phyloP scores from a whole-genome alignment of 2,329 filamentous ascomycete genomes.

The Sordariomycetes sp. region DNA sequence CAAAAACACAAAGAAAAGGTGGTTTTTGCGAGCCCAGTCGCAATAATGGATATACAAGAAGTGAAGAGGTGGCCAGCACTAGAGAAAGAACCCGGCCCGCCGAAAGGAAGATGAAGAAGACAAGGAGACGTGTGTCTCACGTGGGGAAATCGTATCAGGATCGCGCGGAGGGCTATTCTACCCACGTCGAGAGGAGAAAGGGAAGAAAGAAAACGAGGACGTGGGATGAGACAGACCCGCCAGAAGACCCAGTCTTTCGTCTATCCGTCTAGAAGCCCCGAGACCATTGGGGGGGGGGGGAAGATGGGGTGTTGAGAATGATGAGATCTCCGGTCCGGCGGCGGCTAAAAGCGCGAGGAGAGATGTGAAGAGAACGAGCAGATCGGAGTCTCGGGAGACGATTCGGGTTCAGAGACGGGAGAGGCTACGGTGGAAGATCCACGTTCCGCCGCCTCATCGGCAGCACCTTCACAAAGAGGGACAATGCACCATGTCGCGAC shows the following conservation, averaged over 20 bases:
- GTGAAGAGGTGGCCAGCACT: background rate
- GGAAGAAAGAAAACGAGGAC: background rate
- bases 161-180: too few relatives aligned
- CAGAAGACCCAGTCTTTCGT: background rate
- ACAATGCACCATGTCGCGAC: background rate
- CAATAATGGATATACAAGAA: conserved; percentile 8
- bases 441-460: conserved; percentile 5
- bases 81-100: background rate
- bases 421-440: conserved; percentile 1
- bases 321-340: background rate
- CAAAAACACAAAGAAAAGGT: too few relatives aligned
- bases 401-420: background rate
- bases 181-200: background rate
- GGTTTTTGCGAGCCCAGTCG: conserved; percentile 28
- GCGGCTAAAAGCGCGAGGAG: conserved; percentile 4
- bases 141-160: conserved; percentile 1
- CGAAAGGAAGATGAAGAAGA: background rate
- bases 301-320: background rate
- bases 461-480: background rate
- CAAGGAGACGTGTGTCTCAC: background rate
- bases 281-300: conserved; percentile 3
- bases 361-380: background rate
- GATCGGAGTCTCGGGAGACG: background rate
- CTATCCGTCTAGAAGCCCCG: conserved; percentile 3
- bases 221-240: background rate